Percentiles rank a stretch among this genome's conserved stretches.
Evolutionary conservation across 2,329 filamentous ascomycete species (phyloP).

Genomic region (Xylariales sp.): DNA sequence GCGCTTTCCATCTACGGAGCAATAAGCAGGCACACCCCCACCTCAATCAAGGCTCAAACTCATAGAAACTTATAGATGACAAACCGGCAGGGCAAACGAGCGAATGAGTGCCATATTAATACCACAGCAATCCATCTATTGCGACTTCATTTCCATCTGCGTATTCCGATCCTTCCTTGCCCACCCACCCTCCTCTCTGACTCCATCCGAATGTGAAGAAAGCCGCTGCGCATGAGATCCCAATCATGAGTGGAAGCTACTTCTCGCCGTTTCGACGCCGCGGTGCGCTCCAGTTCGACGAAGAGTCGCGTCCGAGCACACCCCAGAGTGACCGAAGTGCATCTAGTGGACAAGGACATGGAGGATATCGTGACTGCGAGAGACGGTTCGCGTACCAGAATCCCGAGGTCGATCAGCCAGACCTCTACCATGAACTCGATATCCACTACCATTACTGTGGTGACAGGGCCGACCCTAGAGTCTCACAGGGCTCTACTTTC

Average conservation of each 20-base stretch:
- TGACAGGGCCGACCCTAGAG: neutral
- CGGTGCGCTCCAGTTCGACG: constrained; percentile 12
- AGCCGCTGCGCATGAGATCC: neutral
- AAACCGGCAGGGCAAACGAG: neutral
- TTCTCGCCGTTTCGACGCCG: constrained; percentile 38
- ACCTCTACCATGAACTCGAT: constrained; percentile 34
- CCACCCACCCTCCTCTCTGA: neutral
- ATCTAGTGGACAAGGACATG: constrained; percentile 19
- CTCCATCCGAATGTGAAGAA: neutral
- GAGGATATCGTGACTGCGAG: constrained; percentile 24
- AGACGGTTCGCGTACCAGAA: constrained; percentile 28
- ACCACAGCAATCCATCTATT: neutral
- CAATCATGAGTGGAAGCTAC: constrained; percentile 34
- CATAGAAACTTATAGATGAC: neutral
- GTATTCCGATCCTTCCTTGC: neutral
- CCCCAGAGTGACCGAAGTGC: constrained; percentile 10
- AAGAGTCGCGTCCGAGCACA: constrained; percentile 1
- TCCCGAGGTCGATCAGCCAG: constrained; percentile 32
- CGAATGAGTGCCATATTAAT: neutral
- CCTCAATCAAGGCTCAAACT: neutral
- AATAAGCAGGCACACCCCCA: neutral
- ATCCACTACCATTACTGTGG: constrained; percentile 40
- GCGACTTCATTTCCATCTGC: neutral
- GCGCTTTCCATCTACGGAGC: constrained; percentile 9
- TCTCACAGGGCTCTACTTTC: constrained; percentile 33